Evolutionary conservation across 2,329 filamentous ascomycete genomes (phyloP).

Genomic region (Botrytis porri): DNA sequence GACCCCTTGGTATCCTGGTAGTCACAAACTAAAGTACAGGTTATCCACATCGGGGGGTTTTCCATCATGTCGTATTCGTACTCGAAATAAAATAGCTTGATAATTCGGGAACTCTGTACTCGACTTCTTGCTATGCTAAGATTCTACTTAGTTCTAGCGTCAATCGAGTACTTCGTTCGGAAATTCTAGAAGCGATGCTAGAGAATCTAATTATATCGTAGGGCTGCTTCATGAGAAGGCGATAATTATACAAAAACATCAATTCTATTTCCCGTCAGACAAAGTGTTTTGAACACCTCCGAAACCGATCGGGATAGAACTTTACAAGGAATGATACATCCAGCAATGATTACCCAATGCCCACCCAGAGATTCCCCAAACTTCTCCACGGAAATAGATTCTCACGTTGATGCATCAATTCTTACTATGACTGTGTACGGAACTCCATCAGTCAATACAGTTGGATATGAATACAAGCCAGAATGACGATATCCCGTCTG

Average conservation of each 20-base stretch:
- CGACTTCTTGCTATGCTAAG: background rate
- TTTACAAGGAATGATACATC: background rate
- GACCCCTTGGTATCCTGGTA: background rate
- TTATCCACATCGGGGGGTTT: background rate
- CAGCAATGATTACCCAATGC: background rate
- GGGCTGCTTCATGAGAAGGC: background rate
- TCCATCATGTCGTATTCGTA: background rate
- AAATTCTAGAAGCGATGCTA: background rate
- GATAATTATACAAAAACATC: background rate
- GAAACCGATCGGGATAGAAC: background rate
- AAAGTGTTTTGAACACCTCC: background rate
- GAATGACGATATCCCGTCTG: background rate
- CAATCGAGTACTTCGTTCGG: background rate
- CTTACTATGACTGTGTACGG: background rate
- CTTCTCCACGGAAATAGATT: background rate
- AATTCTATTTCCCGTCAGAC: background rate
- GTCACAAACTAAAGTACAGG: background rate
- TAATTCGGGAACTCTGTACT: background rate
- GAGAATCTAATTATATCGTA: background rate
- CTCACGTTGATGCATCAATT: background rate
- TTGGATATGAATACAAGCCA: background rate
- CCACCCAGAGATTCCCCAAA: background rate
- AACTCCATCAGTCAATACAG: background rate
- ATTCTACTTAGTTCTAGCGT: background rate
- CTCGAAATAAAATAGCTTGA: background rate